A percentile compares a stretch with the other conserved stretches of the same genome.
Conservation (phyloP, 2,329 filamentous ascomycete genomes). For the Trichoderma sp. region DNA sequence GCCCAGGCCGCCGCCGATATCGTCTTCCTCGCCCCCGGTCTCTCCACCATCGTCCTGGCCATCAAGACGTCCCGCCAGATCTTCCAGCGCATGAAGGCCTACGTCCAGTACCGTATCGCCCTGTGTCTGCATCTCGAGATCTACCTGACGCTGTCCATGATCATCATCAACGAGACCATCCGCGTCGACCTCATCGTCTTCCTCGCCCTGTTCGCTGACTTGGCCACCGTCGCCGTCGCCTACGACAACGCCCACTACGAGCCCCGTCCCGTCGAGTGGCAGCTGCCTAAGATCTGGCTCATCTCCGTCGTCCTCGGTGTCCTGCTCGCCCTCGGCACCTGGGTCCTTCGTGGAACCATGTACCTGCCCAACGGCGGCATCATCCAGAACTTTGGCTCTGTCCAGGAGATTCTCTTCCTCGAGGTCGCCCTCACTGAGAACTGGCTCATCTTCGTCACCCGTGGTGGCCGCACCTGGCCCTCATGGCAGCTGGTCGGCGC, state of each 20-base stretch:
- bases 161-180: conserved; percentile 79
- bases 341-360: conserved; percentile 89
- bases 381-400: conserved; percentile 82
- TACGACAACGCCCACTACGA: conserved; percentile 92
- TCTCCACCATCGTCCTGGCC: conserved; percentile 89
- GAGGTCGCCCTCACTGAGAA: conserved; percentile 90
- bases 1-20: conserved; percentile 91
- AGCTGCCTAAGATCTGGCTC: conserved; percentile 89
- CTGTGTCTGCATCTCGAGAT: conserved; percentile 89
- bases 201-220: conserved; percentile 92
- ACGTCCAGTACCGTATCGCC: conserved; percentile 93
- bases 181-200: conserved; percentile 89
- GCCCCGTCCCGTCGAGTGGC: conserved; percentile 89
- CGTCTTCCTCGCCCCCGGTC: conserved; percentile 87
- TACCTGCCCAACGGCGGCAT: conserved; percentile 76
- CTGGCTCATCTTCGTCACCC: conserved; percentile 96
- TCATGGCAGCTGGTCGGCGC: conserved; percentile 82
- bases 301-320: conserved; percentile 84
- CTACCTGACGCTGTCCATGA: conserved; percentile 90
- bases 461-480: conserved; percentile 86
- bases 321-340: conserved; percentile 79
- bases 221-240: conserved; percentile 87
- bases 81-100: conserved; percentile 96
- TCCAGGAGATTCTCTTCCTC: conserved; percentile 83
- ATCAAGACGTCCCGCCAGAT: conserved; percentile 93